phyloP scores from a whole-genome alignment of 371 early-diverging fungal genomes.

The Haplosporangium sp. region DNA sequence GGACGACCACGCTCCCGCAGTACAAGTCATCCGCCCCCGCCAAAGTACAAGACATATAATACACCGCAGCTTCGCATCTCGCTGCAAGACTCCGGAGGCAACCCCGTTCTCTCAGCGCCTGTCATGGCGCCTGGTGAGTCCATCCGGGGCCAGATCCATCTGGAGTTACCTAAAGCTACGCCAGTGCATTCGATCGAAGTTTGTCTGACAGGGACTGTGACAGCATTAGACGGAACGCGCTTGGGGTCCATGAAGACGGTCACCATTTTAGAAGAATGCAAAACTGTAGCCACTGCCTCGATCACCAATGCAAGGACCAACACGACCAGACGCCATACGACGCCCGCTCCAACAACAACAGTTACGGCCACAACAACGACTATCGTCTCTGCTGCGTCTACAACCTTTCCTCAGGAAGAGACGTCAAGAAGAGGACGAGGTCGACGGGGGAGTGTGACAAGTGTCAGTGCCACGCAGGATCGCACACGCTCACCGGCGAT shows the following conservation, averaged over 20 bases:
- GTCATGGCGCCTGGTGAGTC: conserved; percentile 56
- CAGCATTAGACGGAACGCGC: conserved; percentile 47
- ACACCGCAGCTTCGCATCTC: conserved; percentile 55
- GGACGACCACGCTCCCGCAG: conserved; percentile 40
- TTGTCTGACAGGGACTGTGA: conserved; percentile 41
- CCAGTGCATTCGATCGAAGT: conserved; percentile 54
- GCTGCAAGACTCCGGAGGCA: conserved; percentile 39
- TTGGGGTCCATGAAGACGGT: conserved; percentile 50
- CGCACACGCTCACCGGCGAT: conserved; percentile 31
- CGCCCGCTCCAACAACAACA: conserved; percentile 15
- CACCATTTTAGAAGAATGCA: conserved; percentile 45
- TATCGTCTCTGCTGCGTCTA: background rate
- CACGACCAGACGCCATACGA: conserved; percentile 42
- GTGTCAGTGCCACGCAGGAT: conserved; percentile 11
- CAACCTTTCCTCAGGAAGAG: background rate
- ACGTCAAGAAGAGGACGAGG: conserved; percentile 13
- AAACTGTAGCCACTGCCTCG: conserved; percentile 52
- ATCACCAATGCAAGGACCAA: conserved; percentile 47
- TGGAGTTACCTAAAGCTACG: conserved; percentile 51
- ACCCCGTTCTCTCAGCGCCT: conserved; percentile 41
- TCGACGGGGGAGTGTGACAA: conserved; percentile 21
- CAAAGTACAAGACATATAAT: conserved; percentile 46
- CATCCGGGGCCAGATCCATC: conserved; percentile 49
- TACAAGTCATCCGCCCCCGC: conserved; percentile 48
- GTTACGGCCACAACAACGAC: conserved; percentile 4